Conservation (phyloP, 2,329 filamentous ascomycete species). For the Apiospora malaysiana region DNA sequence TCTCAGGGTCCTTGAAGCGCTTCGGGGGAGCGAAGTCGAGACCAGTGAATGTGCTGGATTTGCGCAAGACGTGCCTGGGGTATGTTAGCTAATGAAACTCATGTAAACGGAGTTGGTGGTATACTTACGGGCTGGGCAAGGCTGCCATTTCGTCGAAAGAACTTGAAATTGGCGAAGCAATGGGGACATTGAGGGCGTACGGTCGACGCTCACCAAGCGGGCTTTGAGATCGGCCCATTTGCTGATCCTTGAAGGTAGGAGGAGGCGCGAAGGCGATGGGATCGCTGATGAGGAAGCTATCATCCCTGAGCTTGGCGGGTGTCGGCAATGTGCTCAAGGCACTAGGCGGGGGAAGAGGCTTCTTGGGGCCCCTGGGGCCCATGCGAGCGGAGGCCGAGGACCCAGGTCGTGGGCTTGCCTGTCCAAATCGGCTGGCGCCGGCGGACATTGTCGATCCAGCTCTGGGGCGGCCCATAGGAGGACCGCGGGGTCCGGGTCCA, state of each 20-base stretch:
- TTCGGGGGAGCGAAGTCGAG: slow-evolving; percentile 83
- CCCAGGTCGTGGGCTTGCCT: slow-evolving; percentile 40
- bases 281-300: slow-evolving; percentile 71
- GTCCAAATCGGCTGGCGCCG: slow-evolving; percentile 36
- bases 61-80: slow-evolving; percentile 71
- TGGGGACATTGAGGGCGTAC: slow-evolving; percentile 75
- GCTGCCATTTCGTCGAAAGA: slow-evolving; percentile 85
- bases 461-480: slow-evolving; percentile 48
- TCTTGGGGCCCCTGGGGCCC: slow-evolving; percentile 40
- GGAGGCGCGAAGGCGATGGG: slow-evolving; percentile 89
- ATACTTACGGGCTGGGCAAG: slow-evolving; percentile 88
- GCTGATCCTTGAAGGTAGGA: slow-evolving; percentile 67
- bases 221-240: slow-evolving; percentile 71
- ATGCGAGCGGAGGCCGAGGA: slow-evolving; percentile 51
- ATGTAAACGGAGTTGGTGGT: background rate
- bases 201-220: slow-evolving; percentile 69
- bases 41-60: slow-evolving; percentile 77
- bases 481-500: slow-evolving; percentile 41
- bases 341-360: slow-evolving; percentile 71
- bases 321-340: slow-evolving; percentile 81
- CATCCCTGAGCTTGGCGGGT: slow-evolving; percentile 82
- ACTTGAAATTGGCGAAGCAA: slow-evolving; percentile 79
- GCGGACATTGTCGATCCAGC: slow-evolving; percentile 54
- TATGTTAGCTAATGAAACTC: slow-evolving; percentile 31
- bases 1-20: slow-evolving; percentile 69